Evolutionary conservation across 1,284 basidiomycete species (phyloP), one percentile per base, ranked within the genome.

Genomic region (Wolfiporia cocos): DNA sequence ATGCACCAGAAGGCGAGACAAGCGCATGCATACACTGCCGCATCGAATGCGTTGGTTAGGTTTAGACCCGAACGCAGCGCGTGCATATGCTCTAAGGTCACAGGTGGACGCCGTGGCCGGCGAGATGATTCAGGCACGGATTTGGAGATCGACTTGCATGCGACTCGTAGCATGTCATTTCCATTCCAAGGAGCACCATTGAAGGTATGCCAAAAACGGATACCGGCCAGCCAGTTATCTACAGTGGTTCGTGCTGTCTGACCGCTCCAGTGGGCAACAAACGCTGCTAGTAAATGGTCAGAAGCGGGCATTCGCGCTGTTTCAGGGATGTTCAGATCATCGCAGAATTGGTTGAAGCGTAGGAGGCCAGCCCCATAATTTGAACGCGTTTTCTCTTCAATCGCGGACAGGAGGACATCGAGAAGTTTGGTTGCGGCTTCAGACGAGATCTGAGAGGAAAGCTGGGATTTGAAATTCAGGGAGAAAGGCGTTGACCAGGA

Each of bases 191-290:
- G 26, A 7, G 14, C 26, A 9, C 26, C 26, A 28, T 28, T 51
- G 21, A 65, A 31, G 4, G 44, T 49, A 19, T 67, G 66, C 62
- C 62, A 67, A 12, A 58, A 48, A 11, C 51, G 34, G 1, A 66
- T 37, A 1, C 62, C 62, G 0, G 56, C 47, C 2, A 66, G 28
- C 62, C 62, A 64, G 31, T 28, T 43, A 10, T 30, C 24, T 22
- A 48, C 46, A 2, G 44, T 48, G 10, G 21, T 28, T 4, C 32
- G 18, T 11, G 39, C 18, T 10, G 46, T 39, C 1, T 2, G 1
- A 3, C 49, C 49, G 1, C 21, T 20, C 17, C 29, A 34, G 1
- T 33, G n/a, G 1, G 51, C 41, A 5, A 50, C 37, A 37, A 68
- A 68, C 0, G 52, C 49, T 0, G 52, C 44, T 0, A 69, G 44